Evolutionary conservation across 2,329 filamentous ascomycete species (phyloP), one percentile per base, ranked within the genome.

Genomic region (Neonectria coccinea): DNA sequence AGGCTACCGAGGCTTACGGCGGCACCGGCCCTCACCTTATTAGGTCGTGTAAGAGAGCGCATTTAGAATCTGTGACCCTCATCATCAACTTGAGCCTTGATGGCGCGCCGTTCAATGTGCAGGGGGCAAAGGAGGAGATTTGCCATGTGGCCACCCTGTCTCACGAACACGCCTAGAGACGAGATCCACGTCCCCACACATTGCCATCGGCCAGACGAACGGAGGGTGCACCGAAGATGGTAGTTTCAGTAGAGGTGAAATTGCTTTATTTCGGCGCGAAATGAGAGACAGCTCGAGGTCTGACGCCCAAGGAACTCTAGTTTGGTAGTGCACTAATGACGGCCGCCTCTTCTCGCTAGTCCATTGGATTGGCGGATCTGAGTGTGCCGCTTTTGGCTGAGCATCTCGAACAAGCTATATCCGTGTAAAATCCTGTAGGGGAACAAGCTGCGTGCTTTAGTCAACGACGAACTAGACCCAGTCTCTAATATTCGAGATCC

Each of bases 71-170:
- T 29, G 25, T 16, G 27, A 5, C 20, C 31, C 39, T 48, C 20
- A 11, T 9, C 18, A 14, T 20, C 29, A 48, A 3, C 11, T 39
- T 36, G 33, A 36, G 36, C 36, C 36, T 39, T 22, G 44, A 33
- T 25, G 41, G 48, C 42, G 41, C 41, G 47, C 25, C 39, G n/a
- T 48, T 27, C 41, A 20, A 41, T 51, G 56, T 39, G 56, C 56
- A 54, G 51, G 44, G 61, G 51, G 44, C 51, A 56, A 36, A 59
- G 22, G 44, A 50, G 33, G 56, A 56, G 29, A 56, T 44, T 57
- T 70, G 70, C 71, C 70, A 73, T 74, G 68, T 73, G 71, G 70
- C 65, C 64, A 61, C 70, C 71, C 59, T 69, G 65, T 60, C 65
- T 62, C 45, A 63, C 47, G 33, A 57, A 58, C 62, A 60, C 53